A percentile compares a stretch with the other conserved stretches of the same genome.
Conservation (phyloP, 108 stramenopile genomes). For the Chaetoceros muelleri region DNA sequence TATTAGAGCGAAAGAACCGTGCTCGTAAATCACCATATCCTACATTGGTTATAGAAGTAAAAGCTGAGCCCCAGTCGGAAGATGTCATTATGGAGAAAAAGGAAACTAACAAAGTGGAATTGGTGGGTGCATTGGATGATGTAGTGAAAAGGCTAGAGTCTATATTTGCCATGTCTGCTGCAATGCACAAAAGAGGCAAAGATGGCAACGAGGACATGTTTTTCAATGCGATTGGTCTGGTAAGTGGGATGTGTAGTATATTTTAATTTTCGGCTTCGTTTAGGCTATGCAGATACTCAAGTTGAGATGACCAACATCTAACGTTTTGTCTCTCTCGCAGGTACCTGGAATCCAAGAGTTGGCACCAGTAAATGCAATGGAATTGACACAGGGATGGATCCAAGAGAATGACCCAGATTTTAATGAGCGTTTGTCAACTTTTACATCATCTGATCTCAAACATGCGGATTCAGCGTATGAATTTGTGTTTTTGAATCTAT, state of each 20-base stretch:
- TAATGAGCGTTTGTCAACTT: conserved; percentile 25
- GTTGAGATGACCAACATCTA: too few relatives aligned
- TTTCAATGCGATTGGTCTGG: conserved; percentile 59
- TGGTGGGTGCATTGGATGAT: neutral
- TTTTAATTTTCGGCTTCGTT: too few relatives aligned
- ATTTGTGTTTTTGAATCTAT: conserved; percentile 69
- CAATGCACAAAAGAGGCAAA: conserved; percentile 10
- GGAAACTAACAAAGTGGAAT: neutral
- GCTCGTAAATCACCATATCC: conserved; percentile 74
- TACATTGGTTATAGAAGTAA: conserved; percentile 70
- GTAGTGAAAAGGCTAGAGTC: neutral
- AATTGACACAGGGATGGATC: conserved; percentile 61
- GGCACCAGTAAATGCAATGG: conserved; percentile 33
- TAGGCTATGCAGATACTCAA: too few relatives aligned
- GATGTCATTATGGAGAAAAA: conserved; percentile 17
- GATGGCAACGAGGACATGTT: conserved; percentile 59
- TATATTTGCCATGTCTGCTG: neutral
- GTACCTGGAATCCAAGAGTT: conserved; percentile 40
- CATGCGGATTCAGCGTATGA: conserved; percentile 73
- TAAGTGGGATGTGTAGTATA: too few relatives aligned
- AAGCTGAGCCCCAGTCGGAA: conserved; percentile 55
- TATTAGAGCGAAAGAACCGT: conserved; percentile 36
- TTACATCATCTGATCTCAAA: conserved; percentile 45
- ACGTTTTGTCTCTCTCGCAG: too few relatives aligned
- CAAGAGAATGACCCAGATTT: conserved; percentile 38